phyloP scores from a whole-genome alignment of 75 land plant species.

The Cunninghamia lanceolata region DNA sequence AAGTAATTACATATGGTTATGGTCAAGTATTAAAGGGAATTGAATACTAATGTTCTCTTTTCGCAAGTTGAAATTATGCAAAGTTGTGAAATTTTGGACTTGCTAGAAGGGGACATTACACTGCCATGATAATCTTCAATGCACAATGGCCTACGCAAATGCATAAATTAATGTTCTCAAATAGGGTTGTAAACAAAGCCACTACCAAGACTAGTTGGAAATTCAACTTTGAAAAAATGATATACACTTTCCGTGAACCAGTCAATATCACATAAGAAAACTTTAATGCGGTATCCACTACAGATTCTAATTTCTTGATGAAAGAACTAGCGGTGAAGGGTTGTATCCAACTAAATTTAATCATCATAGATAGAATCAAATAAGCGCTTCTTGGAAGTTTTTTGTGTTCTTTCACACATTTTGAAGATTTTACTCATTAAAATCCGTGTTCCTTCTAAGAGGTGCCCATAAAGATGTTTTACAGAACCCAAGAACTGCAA shows the following conservation, averaged over 20 bases:
- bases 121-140: not conserved
- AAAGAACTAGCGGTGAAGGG: not conserved
- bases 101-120: too few species aligned
- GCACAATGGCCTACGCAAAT: not conserved
- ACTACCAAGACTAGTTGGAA: not conserved
- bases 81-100: too few species aligned
- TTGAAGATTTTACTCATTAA: not conserved
- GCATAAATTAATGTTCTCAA: not conserved
- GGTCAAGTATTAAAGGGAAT: too few species aligned
- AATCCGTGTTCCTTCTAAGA: not conserved
- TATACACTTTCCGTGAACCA: not conserved
- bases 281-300: not conserved
- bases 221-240: not conserved
- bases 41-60: too few species aligned
- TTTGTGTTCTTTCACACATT: too few species aligned
- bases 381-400: not conserved
- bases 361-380: not conserved
- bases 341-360: not conserved
- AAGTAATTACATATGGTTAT: too few species aligned
- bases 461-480: not conserved
- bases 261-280: not conserved
- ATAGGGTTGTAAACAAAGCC: not conserved
- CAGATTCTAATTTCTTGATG: not conserved
- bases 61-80: too few species aligned
- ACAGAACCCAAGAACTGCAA: not conserved